Conservation (phyloP, 371 early-diverging fungal species). For the Saksenaea vasiformis region DNA sequence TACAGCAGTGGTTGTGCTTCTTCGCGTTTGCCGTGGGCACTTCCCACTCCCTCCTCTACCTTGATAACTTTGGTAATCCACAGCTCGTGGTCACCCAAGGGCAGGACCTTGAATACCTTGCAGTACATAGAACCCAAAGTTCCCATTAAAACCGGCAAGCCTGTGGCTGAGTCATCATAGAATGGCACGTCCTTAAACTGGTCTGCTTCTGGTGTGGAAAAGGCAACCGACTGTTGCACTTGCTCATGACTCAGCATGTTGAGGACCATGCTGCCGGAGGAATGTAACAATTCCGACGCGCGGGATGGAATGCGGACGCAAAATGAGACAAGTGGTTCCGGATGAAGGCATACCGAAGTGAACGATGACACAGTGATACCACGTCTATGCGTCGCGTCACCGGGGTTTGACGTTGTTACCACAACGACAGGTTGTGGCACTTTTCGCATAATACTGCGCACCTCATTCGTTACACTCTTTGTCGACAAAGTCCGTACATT, state of each 20-base stretch:
- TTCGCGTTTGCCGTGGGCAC: conserved; percentile 42
- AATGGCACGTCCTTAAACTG: conserved; percentile 61
- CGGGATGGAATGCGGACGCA: conserved; percentile 67
- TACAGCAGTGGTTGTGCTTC: conserved; percentile 61
- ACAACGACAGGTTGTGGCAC: conserved; percentile 69
- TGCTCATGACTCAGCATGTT: conserved; percentile 64
- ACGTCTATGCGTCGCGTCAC: conserved; percentile 42
- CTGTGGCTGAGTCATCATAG: conserved; percentile 52
- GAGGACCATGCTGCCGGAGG: conserved; percentile 61
- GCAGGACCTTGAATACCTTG: conserved; percentile 42
- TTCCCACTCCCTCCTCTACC: conserved; percentile 60
- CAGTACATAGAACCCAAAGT: conserved; percentile 71
- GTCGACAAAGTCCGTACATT: neutral
- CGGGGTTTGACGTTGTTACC: conserved; percentile 52
- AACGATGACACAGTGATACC: conserved; percentile 75
- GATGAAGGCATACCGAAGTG: conserved; percentile 68
- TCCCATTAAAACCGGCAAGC: conserved; percentile 60
- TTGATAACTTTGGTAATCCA: conserved; percentile 66
- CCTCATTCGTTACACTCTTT: conserved; percentile 38
- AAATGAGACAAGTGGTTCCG: conserved; percentile 67
- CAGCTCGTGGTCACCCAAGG: conserved; percentile 69
- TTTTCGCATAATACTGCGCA: conserved; percentile 63
- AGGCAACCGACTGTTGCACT: conserved; percentile 61
- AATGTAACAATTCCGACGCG: conserved; percentile 56
- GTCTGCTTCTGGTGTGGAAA: conserved; percentile 60